Conservation (phyloP, 306 rosid species). For the Astragalus glycyphyllos region DNA sequence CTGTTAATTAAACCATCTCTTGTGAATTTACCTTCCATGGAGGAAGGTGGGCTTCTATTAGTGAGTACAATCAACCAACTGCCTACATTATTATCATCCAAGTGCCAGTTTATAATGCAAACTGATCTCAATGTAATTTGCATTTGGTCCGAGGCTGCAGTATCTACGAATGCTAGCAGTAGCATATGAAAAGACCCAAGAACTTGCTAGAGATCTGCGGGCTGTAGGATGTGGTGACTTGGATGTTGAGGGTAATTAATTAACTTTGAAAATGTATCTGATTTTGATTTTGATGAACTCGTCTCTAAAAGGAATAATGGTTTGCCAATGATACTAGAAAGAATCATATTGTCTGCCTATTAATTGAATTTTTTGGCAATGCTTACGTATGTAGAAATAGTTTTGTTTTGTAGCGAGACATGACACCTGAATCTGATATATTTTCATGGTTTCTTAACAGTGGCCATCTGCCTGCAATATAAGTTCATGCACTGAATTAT, state of each 20-base stretch:
- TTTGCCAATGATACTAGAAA: slow-evolving; percentile 29
- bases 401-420: slow-evolving; percentile 34
- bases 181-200: slow-evolving; percentile 95
- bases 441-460: slow-evolving; percentile 29
- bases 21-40: slow-evolving; percentile 85
- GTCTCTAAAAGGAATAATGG: slow-evolving; percentile 32
- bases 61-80: slow-evolving; percentile 59
- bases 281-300: slow-evolving; percentile 39
- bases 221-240: slow-evolving; percentile 98
- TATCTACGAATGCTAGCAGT: slow-evolving; percentile 98
- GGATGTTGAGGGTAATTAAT: slow-evolving; percentile 90
- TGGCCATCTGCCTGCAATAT: slow-evolving; percentile 35
- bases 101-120: slow-evolving; percentile 32
- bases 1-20: slow-evolving; percentile 90
- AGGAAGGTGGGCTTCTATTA: slow-evolving; percentile 96
- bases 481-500: slow-evolving; percentile 25
- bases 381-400: slow-evolving; percentile 5
- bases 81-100: slow-evolving; percentile 29
- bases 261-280: slow-evolving; percentile 23
- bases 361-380: slow-evolving; percentile 30
- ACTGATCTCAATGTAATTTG: slow-evolving; percentile 44
- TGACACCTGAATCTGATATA: background rate
- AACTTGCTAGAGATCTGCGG: slow-evolving; percentile 89
- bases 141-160: slow-evolving; percentile 66
- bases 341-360: slow-evolving; percentile 14